Evolutionary conservation across 2,329 filamentous ascomycete genomes (phyloP), one percentile per base, ranked within the genome.

Genomic region (Tolypocladium nubicola): DNA sequence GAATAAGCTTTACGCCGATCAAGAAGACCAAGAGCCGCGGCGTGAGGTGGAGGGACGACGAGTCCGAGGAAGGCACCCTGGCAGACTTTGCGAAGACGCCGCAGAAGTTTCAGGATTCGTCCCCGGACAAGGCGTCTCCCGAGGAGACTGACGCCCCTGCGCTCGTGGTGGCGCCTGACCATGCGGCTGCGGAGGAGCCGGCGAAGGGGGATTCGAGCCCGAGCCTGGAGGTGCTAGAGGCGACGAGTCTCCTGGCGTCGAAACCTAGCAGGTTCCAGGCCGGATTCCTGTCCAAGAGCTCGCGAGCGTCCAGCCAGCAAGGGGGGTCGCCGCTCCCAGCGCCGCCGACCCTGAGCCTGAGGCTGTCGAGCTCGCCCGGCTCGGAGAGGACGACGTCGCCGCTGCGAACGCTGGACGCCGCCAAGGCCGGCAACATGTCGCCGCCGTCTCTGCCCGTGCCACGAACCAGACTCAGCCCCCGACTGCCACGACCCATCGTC

Each of bases 51-150:
- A 86, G 90, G 58, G 94, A 97, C 66, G 94, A 97, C 65, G 90
- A 83, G 66, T 76, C 87, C 2, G 88, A 95, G 67, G 85, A 93
- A 55, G 92, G 91, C 30, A 86, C 87, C 1, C 76, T 97, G 57
- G 91, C 89, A 13, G 94, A 97, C 68, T 97, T 93, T 68, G 89
- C 93, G 67, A 90, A 90, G 73, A 97, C 93, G 3, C 93, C 94
- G 1, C 82, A 91, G 70, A 88, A 86, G 67, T 71, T 80, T 10
- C 63, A 73, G 14, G 68, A 73, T 2, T 64, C 72, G n/a, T 41
- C 54, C 0, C 49, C 50, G 30, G 40, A 35, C 4, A 37, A 19
- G 9, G 11, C 40, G n/a, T 53, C 53, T 16, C 39, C 50, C 5
- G 52, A 52, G 21, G 19, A 53, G 40, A 19, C 19, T 8, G 45